These are phyloP conservation scores for Coniochaeta sp. DNA, from an alignment of 2,329 filamentous ascomycete genomes.

Conservation along the genomic window DNA sequence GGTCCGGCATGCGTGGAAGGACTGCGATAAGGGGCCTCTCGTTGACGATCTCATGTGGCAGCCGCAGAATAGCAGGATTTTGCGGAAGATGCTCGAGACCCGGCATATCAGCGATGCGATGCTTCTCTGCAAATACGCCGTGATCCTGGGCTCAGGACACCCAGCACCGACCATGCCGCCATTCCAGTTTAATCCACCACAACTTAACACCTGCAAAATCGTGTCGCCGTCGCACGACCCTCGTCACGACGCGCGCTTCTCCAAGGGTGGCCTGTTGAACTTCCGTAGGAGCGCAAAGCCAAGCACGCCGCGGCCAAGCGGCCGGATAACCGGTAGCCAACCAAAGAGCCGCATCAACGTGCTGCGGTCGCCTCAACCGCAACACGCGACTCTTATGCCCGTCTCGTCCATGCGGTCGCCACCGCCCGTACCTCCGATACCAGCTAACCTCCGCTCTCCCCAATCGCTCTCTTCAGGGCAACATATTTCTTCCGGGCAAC, in stretches of 20 bases:
- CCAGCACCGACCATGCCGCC: neutral
- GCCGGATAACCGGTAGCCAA: neutral
- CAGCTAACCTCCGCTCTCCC: neutral
- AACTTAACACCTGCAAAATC: neutral
- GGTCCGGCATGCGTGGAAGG: constrained; percentile 29
- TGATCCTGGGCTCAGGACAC: neutral
- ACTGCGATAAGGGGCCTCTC: constrained; percentile 23
- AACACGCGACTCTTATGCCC: neutral
- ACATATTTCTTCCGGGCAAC: too few species aligned
- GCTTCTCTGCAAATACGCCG: constrained; percentile 4
- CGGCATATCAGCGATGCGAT: constrained; percentile 32
- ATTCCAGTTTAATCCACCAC: neutral
- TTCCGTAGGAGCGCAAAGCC: neutral
- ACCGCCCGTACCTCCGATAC: neutral
- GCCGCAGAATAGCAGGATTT: constrained; percentile 31
- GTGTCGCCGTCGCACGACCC: neutral
- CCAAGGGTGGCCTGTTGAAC: neutral
- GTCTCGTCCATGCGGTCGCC: neutral
- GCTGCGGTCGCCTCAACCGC: neutral
- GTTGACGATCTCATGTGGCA: constrained; percentile 31
- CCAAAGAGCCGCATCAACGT: neutral
- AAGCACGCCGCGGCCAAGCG: neutral
- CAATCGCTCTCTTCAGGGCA: neutral
- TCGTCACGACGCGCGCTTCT: neutral
- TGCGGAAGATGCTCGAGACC: constrained; percentile 38